A percentile compares a stretch with the other conserved stretches of the same genome.
Conservation (phyloP, 2,329 filamentous ascomycete species). For the Zymoseptoria brevis region DNA sequence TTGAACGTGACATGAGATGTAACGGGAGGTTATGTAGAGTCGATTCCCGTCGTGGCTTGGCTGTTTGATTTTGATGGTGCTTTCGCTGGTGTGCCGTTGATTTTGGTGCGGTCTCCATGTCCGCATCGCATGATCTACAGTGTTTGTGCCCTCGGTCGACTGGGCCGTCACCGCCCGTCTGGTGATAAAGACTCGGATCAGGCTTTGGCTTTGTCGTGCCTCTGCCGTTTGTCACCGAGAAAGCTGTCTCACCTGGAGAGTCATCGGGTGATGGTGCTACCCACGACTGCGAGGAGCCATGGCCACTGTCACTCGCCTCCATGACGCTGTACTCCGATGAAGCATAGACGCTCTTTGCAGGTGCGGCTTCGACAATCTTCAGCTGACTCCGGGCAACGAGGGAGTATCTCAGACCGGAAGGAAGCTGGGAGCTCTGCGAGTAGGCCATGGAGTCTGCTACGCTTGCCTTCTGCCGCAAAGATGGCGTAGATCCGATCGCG, state of each 20-base stretch:
- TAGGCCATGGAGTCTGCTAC: conserved; percentile 1
- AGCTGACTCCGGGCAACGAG: conserved; percentile 1
- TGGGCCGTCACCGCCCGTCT: not conserved
- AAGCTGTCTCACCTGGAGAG: not conserved
- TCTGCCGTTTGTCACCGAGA: not conserved
- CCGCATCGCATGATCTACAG: conserved; percentile 6
- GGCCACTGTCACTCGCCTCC: conserved; percentile 1
- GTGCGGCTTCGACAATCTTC: not conserved
- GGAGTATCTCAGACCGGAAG: conserved; percentile 1
- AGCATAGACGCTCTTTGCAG: conserved; percentile 4
- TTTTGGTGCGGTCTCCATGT: not conserved
- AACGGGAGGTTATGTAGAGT: conserved; percentile 6
- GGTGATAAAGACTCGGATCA: not conserved
- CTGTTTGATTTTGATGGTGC: not conserved
- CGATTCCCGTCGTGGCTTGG: not conserved
- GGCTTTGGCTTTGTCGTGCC: conserved; percentile 10
- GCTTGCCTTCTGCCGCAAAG: conserved; percentile 2
- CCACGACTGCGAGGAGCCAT: not conserved
- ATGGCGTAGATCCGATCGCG: conserved; percentile 17
- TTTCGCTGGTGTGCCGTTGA: not conserved
- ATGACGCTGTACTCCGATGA: conserved; percentile 24
- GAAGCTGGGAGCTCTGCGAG: conserved; percentile 8
- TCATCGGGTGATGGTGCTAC: not conserved
- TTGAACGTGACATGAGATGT: conserved; percentile 5
- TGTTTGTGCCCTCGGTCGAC: not conserved